These are phyloP conservation scores for Solanum chiquidenum DNA, from an alignment of 257 asterid genomes.

Conservation along the genomic window DNA sequence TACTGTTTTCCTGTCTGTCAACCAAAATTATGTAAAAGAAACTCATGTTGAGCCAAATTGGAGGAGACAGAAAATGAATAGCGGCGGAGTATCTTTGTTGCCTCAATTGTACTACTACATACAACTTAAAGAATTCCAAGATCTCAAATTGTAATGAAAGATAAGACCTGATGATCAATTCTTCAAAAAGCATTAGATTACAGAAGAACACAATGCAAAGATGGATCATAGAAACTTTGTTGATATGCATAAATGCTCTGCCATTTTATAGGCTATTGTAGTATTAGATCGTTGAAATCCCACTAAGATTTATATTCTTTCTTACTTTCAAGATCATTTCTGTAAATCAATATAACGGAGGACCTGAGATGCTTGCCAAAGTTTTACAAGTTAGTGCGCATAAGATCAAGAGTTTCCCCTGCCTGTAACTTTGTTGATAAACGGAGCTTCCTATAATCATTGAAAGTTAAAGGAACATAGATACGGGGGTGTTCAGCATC, in stretches of 20 bases:
- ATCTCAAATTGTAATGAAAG: not conserved
- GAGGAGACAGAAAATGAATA: not conserved
- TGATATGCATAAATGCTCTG: not conserved
- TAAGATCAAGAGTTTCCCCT: conserved; percentile 20
- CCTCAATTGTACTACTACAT: not conserved
- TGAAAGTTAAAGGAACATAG: conserved; percentile 16
- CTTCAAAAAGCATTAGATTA: not conserved
- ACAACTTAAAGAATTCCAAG: not conserved
- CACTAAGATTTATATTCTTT: not conserved
- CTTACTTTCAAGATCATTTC: not conserved
- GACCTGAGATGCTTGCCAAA: not conserved
- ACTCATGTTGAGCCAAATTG: not conserved
- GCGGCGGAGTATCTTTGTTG: not conserved
- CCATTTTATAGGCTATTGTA: not conserved
- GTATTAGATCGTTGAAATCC: not conserved
- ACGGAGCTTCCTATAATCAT: conserved; percentile 17
- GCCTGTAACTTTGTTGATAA: conserved; percentile 8
- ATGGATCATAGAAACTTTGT: not conserved
- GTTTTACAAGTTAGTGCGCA: not conserved
- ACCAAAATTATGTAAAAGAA: not conserved
- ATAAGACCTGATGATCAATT: not conserved
- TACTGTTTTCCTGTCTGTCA: not conserved
- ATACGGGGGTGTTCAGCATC: conserved; percentile 11
- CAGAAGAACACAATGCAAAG: not conserved
- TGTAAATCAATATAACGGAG: not conserved